Evolutionary conservation across 208 protist species (phyloP).

Genomic region (Crithidia sp.): DNA sequence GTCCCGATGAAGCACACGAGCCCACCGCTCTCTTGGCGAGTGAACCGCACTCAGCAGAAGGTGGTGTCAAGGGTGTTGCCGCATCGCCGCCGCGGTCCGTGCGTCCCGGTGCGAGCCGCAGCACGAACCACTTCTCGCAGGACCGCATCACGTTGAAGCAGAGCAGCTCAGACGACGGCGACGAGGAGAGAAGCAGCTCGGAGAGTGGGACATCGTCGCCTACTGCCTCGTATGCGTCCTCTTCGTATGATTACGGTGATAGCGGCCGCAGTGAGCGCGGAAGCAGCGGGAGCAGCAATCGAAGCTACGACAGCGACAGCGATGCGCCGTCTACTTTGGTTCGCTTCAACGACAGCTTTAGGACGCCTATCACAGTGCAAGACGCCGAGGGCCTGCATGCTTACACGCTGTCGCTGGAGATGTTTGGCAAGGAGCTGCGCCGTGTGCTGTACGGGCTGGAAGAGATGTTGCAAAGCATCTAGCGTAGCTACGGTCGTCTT

Average conservation of each 20-base stretch:
- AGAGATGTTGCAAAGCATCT: constrained; percentile 67
- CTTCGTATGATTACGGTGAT: constrained; percentile 1
- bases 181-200: not conserved
- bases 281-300: constrained; percentile 13
- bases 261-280: constrained; percentile 11
- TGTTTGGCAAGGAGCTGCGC: constrained; percentile 73
- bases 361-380: constrained; percentile 58
- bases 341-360: constrained; percentile 71
- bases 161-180: constrained; percentile 10
- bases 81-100: not conserved
- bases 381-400: constrained; percentile 77
- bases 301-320: not conserved
- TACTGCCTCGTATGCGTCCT: not conserved
- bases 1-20: not conserved
- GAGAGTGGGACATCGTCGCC: not conserved
- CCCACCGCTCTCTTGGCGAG: not conserved
- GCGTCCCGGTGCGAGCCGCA: too few species aligned
- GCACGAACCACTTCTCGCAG: constrained; percentile 10
- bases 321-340: constrained; percentile 32
- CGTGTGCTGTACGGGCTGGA: constrained; percentile 67
- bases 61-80: not conserved
- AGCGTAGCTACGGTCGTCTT: not conserved
- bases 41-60: not conserved
- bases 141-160: constrained; percentile 25
- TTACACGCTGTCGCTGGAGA: constrained; percentile 62